A percentile compares a stretch with the other conserved stretches of the same genome.
Conservation (phyloP, 1,284 basidiomycete species). For the Cronartium ribicola region DNA sequence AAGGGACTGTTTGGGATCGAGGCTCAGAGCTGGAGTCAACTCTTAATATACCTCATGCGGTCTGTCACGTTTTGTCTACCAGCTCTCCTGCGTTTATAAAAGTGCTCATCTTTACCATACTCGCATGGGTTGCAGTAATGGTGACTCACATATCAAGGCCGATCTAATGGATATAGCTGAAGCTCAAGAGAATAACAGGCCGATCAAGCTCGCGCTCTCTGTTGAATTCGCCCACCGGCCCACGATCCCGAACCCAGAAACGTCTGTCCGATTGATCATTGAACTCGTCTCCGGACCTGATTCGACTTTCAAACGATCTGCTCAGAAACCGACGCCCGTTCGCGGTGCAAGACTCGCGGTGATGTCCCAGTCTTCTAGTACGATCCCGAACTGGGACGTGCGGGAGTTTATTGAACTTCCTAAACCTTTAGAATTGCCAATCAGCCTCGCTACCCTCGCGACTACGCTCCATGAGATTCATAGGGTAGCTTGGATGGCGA, state of each 20-base stretch:
- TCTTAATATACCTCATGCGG: slow-evolving; percentile 37
- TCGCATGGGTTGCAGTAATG: slow-evolving; percentile 11
- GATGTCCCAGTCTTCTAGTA: not conserved
- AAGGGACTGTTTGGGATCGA: slow-evolving; percentile 20
- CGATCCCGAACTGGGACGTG: no score
- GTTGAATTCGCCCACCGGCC: slow-evolving; percentile 4
- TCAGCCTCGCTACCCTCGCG: slow-evolving; percentile 14
- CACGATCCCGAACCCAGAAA: not conserved
- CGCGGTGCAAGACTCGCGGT: not conserved
- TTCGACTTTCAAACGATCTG: not conserved
- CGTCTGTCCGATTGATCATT: slow-evolving; percentile 15
- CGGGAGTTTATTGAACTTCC: slow-evolving; percentile 18
- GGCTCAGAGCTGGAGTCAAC: slow-evolving; percentile 35
- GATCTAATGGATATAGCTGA: slow-evolving; percentile 30
- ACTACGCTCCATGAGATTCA: slow-evolving; percentile 21
- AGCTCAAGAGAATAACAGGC: slow-evolving; percentile 12
- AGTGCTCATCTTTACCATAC: not conserved
- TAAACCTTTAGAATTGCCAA: slow-evolving; percentile 15
- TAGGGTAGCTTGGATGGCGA: slow-evolving; percentile 17
- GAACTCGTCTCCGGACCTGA: slow-evolving; percentile 17
- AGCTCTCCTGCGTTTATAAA: not conserved
- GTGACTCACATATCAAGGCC: slow-evolving; percentile 27
- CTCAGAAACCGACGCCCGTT: not conserved
- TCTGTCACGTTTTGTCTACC: not conserved
- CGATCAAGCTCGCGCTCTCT: not conserved